Evolutionary conservation across 2,329 filamentous ascomycete genomes (phyloP).

Genomic region (Colletotrichum sp.): DNA sequence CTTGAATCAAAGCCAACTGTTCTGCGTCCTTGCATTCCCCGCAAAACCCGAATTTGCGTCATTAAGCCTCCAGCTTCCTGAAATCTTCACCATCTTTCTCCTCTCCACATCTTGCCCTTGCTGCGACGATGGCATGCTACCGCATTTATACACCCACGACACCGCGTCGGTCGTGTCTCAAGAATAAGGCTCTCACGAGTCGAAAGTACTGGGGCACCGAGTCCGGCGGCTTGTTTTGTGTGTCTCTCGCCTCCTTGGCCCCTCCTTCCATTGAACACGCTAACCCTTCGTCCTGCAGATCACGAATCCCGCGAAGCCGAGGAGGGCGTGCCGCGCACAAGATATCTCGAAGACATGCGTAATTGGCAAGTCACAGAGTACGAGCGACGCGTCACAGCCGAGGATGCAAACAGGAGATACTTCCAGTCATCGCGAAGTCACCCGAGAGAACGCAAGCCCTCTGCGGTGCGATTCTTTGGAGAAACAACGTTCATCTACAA

Average conservation of each 20-base stretch:
- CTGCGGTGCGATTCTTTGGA: background rate
- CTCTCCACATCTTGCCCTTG: background rate
- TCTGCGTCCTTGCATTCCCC: background rate
- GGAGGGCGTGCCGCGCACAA: background rate
- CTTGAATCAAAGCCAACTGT: background rate
- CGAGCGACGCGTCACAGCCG: background rate
- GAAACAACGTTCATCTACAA: background rate
- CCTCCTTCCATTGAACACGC: fast-evolving
- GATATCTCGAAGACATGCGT: background rate
- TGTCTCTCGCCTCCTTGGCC: background rate
- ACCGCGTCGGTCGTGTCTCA: background rate
- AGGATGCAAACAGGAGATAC: background rate
- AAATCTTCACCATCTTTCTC: background rate
- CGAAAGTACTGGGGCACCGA: background rate
- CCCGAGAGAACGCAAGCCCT: background rate
- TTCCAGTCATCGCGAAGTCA: background rate
- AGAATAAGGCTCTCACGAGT: background rate
- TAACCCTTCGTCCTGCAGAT: background rate
- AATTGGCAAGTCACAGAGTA: background rate
- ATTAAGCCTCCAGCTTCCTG: background rate
- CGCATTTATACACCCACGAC: background rate
- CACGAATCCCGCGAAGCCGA: background rate
- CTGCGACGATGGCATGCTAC: background rate
- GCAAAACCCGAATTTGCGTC: background rate
- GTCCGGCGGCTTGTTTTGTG: background rate